Conservation (phyloP, 805 yeast species). For the Metschnikowia lochheadii region DNA sequence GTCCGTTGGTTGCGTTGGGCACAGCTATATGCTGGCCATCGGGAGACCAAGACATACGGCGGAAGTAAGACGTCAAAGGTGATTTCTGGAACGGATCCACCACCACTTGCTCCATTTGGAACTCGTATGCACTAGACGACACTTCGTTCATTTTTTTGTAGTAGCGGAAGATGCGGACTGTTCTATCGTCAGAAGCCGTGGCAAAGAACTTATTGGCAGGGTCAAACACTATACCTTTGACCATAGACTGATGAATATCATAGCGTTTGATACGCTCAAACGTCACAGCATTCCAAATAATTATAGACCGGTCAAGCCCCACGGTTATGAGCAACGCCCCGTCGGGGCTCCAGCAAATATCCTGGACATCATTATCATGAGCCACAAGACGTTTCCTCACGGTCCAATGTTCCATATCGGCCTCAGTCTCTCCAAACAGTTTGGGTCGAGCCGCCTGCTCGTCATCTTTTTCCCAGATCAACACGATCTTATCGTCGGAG, state of each 20-base stretch:
- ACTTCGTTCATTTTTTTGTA: slow-evolving; percentile 54
- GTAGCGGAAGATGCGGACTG: slow-evolving; percentile 82
- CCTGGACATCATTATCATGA: slow-evolving; percentile 97
- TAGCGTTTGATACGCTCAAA: slow-evolving; percentile 85
- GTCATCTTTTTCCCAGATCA: slow-evolving; percentile 92
- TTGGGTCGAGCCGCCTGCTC: slow-evolving; percentile 47
- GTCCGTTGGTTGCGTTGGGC: slow-evolving; percentile 83
- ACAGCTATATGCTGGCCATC: slow-evolving; percentile 85
- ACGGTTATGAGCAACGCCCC: slow-evolving; percentile 86
- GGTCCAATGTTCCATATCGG: slow-evolving; percentile 88
- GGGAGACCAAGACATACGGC: slow-evolving; percentile 86
- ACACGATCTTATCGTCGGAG: slow-evolving; percentile 85
- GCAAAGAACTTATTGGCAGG: slow-evolving; percentile 98
- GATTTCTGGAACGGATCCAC: slow-evolving; percentile 82
- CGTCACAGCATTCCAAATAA: slow-evolving; percentile 90
- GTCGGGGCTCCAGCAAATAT: slow-evolving; percentile 97
- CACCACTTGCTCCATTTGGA: slow-evolving; percentile 80
- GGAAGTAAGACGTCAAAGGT: slow-evolving; percentile 87
- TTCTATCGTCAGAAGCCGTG: slow-evolving; percentile 93
- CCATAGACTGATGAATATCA: slow-evolving; percentile 92
- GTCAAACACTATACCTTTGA: slow-evolving; percentile 94
- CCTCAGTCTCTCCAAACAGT: slow-evolving; percentile 66
- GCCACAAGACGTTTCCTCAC: slow-evolving; percentile 90
- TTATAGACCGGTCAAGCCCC: slow-evolving; percentile 88
- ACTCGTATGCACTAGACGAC: slow-evolving; percentile 59